phyloP scores from a whole-genome alignment of 306 rosid species.

The Rubus parviflorus region DNA sequence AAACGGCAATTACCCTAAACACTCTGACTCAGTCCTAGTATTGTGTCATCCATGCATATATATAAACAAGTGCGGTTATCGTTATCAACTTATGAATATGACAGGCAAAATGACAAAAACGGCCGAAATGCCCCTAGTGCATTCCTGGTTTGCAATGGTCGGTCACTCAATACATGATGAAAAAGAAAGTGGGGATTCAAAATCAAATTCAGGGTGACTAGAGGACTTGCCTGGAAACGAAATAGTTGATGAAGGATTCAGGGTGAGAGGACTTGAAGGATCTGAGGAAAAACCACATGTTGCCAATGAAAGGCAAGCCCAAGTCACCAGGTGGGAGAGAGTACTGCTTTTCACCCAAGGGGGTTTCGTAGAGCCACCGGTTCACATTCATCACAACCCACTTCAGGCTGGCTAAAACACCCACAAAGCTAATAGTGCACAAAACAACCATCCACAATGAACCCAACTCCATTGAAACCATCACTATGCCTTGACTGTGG shows the following conservation, averaged over 20 bases:
- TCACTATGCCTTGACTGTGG: not conserved
- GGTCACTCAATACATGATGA: not conserved
- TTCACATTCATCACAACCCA: conserved; percentile 47
- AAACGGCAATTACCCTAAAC: not conserved
- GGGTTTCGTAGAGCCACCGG: conserved; percentile 57
- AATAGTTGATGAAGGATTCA: conserved; percentile 67
- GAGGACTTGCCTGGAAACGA: conserved; percentile 54
- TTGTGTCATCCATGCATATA: not conserved
- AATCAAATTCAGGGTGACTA: not conserved
- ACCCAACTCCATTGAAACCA: conserved; percentile 17
- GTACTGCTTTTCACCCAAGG: conserved; percentile 49
- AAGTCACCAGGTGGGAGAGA: conserved; percentile 82
- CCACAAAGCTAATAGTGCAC: conserved; percentile 5
- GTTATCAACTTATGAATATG: not conserved
- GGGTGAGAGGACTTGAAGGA: conserved; percentile 86
- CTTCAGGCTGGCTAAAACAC: conserved; percentile 25
- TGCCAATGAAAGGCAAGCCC: conserved; percentile 90
- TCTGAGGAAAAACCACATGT: conserved; percentile 84
- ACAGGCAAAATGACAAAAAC: conserved; percentile 17
- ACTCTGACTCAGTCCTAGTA: not conserved
- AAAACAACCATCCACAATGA: not conserved
- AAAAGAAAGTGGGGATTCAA: not conserved
- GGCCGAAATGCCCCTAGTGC: not conserved
- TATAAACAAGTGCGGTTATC: not conserved
- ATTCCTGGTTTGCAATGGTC: not conserved